Evolutionary conservation across 2,329 filamentous ascomycete species (phyloP), one percentile per base, ranked within the genome.

Genomic region (Cercospora sp.): DNA sequence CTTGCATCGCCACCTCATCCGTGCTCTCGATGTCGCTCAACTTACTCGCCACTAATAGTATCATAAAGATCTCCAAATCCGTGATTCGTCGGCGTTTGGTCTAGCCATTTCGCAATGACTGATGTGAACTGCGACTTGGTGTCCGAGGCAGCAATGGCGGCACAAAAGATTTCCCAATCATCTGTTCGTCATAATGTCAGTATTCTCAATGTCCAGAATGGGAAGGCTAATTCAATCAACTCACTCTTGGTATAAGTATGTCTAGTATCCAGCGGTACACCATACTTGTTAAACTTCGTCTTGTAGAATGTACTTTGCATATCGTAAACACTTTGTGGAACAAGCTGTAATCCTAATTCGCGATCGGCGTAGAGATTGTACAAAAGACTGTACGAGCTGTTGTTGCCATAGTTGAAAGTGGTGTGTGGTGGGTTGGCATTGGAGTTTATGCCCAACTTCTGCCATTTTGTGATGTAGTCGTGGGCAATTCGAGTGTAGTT

Each of bases 271-370:
- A 87, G 79, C 2, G 84, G 83, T 6, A 87, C 83, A 33, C 85
- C 85, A 67, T 83, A 87, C 3, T 72, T 74, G 36, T 81, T 73
- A 31, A 79, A 79, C 26, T 85, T 78, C 0, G 83, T 85, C 5
- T 82, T 83, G 75, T 87, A 87, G 74, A 86, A 87, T n/a, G 72
- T 70, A 61, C 80, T 83, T 74, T 87, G 85, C 76, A 84, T 83
- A 63, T 84, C 79, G 76, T 86, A 87, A 51, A 87, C 79, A 13
- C 76, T 79, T 48, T 83, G 76, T 0, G 85, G 85, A 3, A 87
- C 83, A 31, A 87, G 76, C 30, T 80, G 73, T 16, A 85, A 75
- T 7, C 77, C 76, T 28, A 87, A 76, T 63, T 85, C 79, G 1
- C 75, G 73, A 72, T 87, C 85, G 33, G 81, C 80, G 75, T 81